A percentile compares a stretch with the other conserved stretches of the same genome.
Evolutionary conservation across 257 asterid genomes (phyloP).

Genomic region (Jasminum sambac): DNA sequence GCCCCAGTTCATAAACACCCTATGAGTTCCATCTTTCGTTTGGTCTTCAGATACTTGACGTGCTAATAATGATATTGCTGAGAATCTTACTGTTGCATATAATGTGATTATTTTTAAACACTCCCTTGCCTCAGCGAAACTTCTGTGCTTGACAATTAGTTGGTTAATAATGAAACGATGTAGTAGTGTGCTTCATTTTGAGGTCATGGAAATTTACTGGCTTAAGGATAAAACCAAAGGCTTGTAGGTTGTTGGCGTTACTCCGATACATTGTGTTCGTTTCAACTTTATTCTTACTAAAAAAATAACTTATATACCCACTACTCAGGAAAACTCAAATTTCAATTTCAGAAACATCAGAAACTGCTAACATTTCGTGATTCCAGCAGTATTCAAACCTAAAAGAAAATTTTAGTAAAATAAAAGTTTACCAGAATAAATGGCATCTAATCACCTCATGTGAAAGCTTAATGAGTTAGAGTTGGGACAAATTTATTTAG

Average conservation of each 20-base stretch:
- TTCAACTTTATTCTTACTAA: too few species aligned
- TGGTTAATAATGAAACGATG: not conserved
- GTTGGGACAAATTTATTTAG: not conserved
- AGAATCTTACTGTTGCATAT: not conserved
- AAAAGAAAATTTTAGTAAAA: too few species aligned
- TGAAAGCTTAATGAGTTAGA: not conserved
- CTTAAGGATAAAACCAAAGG: not conserved
- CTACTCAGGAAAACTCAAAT: too few species aligned
- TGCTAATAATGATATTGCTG: too few species aligned
- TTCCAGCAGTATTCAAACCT: too few species aligned
- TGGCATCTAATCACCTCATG: not conserved
- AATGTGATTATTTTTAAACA: not conserved
- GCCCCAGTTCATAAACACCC: slow-evolving; percentile 3
- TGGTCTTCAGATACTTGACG: not conserved
- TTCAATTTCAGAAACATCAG: too few species aligned
- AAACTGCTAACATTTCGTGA: too few species aligned
- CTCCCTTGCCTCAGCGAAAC: not conserved
- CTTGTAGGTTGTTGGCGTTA: not conserved
- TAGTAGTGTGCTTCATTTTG: not conserved
- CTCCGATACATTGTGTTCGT: not conserved
- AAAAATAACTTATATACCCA: too few species aligned
- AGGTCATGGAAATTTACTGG: slow-evolving; percentile 10
- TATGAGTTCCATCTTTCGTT: not conserved
- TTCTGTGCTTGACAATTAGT: not conserved
- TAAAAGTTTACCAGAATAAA: too few species aligned